Evolutionary conservation across 306 rosid genomes (phyloP), one percentile per base, ranked within the genome.

Genomic region (Begonia fuchsioides): DNA sequence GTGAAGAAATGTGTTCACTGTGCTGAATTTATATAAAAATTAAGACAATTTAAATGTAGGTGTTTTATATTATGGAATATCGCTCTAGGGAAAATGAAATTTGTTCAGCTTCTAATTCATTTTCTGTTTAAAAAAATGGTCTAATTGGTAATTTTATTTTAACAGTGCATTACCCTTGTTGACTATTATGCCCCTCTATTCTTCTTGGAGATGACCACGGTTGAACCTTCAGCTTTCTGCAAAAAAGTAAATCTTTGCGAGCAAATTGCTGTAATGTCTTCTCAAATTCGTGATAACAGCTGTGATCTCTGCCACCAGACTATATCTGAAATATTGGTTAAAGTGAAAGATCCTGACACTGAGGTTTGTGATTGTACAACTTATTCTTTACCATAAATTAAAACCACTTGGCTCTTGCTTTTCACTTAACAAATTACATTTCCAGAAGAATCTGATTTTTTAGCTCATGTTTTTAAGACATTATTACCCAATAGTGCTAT

Each of bases 101-200:
- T 26, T 26, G 35, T 26, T 26, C 3, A 20, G 3, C 6, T 20
- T 20, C 32, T 20, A 20, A 20, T 20, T 20, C 8, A 26, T 26
- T 26, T 26, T 26, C 35, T 26, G 7, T 26, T 26, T 26, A 26
- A 26, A 26, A 26, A 26, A 26, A 41, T 41, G 45, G 2, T 41
- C 45, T 41, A n/a, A 41, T 41, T 41, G 12, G 14, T 41, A 10
- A 1, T 43, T 58, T 51, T 39, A 20, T 35, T n/a, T 43, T 44
- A 38, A 50, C 75, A 90, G 98, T 90, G 98, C 63, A 10, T 52
- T 61, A 40, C 56, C 54, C 62, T 90, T 76, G 98, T 90, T 77
- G 79, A 85, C 70, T 61, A 77, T 50, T 90, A 90, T 61, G 74
- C 77, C 57, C 84, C 98, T 39, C 79, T 81, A 48, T 72, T 90